phyloP scores from a whole-genome alignment of 352 stramenopile species.

The Thraustochytrium sp. region DNA sequence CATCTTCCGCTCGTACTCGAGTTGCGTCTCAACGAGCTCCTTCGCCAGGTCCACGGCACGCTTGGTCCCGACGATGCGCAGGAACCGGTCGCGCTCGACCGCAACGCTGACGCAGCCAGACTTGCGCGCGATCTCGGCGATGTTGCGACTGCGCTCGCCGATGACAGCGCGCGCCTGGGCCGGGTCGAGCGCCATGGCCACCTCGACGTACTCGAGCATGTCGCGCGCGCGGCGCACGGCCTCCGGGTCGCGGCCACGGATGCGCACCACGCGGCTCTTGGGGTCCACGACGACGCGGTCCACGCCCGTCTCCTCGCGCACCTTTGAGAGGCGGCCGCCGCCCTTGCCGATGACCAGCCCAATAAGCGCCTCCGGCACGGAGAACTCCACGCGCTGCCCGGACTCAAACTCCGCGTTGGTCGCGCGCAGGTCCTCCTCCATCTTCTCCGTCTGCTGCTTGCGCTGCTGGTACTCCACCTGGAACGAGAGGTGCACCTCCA shows the following conservation, averaged over 20 bases:
- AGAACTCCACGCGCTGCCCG: conserved; percentile 35
- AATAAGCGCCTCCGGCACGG: conserved; percentile 17
- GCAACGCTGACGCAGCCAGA: conserved; percentile 23
- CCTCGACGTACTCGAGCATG: conserved; percentile 37
- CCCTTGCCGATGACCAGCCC: conserved; percentile 43
- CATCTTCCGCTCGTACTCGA: conserved; percentile 15
- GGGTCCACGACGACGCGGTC: conserved; percentile 21
- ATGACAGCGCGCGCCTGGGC: not conserved
- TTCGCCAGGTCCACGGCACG: not conserved
- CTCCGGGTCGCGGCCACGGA: conserved; percentile 9
- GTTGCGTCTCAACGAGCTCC: conserved; percentile 29
- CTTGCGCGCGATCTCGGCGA: conserved; percentile 10
- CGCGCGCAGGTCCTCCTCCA: conserved; percentile 35
- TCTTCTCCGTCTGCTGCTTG: conserved; percentile 36
- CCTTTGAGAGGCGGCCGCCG: conserved; percentile 19
- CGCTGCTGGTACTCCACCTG: conserved; percentile 35
- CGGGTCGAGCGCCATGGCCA: not conserved
- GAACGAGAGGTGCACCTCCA: conserved; percentile 19
- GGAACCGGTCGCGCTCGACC: not conserved
- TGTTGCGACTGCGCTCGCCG: not conserved
- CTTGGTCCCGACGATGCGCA: conserved; percentile 11
- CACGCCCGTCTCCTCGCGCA: conserved; percentile 37
- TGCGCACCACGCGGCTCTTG: not conserved
- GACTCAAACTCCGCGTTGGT: conserved; percentile 26
- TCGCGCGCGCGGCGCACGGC: conserved; percentile 11